phyloP scores from a whole-genome alignment of 305 asterid genomes.

The Solanum chacoense region DNA sequence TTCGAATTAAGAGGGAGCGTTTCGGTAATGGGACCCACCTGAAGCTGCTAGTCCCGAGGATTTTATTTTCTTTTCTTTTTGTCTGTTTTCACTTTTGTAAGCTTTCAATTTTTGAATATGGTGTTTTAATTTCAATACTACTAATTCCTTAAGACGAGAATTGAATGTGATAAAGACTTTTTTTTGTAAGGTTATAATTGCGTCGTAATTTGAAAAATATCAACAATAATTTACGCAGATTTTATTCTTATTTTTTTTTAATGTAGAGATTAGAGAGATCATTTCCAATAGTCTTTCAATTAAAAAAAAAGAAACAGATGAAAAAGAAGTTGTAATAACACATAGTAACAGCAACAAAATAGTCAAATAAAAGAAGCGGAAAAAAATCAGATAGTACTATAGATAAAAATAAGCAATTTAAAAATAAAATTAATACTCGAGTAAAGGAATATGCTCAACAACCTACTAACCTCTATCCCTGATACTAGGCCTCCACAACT shows the following conservation, averaged over 20 bases:
- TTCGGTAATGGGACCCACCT: slow-evolving; percentile 2
- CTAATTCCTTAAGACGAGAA: not conserved
- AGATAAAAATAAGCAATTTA: not conserved
- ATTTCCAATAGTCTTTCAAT: no score
- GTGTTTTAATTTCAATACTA: not conserved
- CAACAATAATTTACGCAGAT: no score
- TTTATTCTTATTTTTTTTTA: no score
- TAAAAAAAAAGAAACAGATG: no score
- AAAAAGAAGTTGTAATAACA: no score
- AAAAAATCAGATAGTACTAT: not conserved
- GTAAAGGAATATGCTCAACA: not conserved
- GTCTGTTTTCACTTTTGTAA: not conserved
- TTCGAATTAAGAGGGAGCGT: slow-evolving; percentile 49
- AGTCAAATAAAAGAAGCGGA: not conserved
- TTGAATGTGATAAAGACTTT: no score
- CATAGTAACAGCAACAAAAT: no score
- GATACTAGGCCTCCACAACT: not conserved
- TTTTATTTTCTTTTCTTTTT: not conserved
- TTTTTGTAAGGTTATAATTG: no score
- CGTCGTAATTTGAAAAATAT: no score
- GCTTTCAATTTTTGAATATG: not conserved
- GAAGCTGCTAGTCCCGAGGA: not conserved
- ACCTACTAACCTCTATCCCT: not conserved
- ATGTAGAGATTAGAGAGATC: not conserved
- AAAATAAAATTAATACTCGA: not conserved